phyloP scores from a whole-genome alignment of 306 rosid genomes.

The Cicer judaicum region DNA sequence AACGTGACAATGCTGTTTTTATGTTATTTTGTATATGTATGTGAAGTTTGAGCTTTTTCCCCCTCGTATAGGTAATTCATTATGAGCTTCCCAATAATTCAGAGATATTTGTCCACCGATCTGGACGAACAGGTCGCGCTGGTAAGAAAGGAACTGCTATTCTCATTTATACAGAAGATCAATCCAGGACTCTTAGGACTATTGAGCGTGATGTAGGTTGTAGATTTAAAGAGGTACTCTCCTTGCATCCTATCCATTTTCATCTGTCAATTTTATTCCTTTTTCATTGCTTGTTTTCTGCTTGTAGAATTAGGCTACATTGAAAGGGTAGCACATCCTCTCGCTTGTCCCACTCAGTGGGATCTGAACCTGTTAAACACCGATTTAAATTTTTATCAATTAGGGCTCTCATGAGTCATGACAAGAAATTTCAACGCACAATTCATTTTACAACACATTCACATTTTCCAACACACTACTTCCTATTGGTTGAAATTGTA shows the following conservation, averaged over 20 bases:
- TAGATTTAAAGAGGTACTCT: slow-evolving; percentile 81
- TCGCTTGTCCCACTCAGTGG: not conserved
- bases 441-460: not conserved
- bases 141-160: slow-evolving; percentile 95
- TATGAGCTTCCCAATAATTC: slow-evolving; percentile 91
- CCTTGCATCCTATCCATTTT: slow-evolving; percentile 27
- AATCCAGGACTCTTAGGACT: slow-evolving; percentile 65
- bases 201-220: slow-evolving; percentile 93
- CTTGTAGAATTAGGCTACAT: slow-evolving; percentile 26
- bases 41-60: slow-evolving; percentile 18
- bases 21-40: slow-evolving; percentile 17
- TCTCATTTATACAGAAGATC: slow-evolving; percentile 70
- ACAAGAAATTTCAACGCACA: not conserved
- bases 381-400: slow-evolving; percentile 3
- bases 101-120: slow-evolving; percentile 98
- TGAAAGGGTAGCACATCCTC: not conserved
- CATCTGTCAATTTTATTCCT: not conserved
- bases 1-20: slow-evolving; percentile 3
- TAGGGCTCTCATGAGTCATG: slow-evolving; percentile 9
- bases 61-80: slow-evolving; percentile 70
- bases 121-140: slow-evolving; percentile 99
- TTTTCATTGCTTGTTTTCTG: slow-evolving; percentile 33
- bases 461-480: not conserved
- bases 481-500: not conserved
- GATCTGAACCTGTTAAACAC: slow-evolving; percentile 20